Evolutionary conservation across 805 yeast genomes (phyloP).

Genomic region (Tetrapisispora nanseiensis): DNA sequence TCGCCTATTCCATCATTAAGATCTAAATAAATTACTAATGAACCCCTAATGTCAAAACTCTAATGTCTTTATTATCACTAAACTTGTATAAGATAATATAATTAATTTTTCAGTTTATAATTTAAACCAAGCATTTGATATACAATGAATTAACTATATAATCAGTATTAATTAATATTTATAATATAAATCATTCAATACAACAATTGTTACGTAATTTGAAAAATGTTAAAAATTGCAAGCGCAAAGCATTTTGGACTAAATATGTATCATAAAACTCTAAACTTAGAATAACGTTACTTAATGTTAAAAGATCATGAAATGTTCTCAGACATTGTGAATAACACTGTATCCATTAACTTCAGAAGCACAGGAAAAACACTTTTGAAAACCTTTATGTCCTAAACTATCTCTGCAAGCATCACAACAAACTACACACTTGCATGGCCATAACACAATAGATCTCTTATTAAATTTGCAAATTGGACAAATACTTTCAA

Average conservation of each 20-base stretch:
- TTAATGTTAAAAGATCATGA: no score
- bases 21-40: not conserved
- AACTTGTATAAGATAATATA: not conserved
- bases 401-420: conserved; percentile 68
- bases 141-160: not conserved
- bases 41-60: conserved; percentile 3
- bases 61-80: not conserved
- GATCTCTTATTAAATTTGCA: conserved; percentile 69
- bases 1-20: conserved; percentile 92
- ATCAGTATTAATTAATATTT: not conserved
- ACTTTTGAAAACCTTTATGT: conserved; percentile 59
- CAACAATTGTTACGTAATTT: no score
- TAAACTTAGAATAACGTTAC: no score
- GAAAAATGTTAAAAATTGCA: no score
- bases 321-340: conserved; percentile 16
- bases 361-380: conserved; percentile 73
- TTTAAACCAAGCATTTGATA: not conserved
- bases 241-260: no score
- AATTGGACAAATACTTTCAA: conserved; percentile 55
- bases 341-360: conserved; percentile 47
- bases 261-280: no score
- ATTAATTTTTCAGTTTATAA: not conserved
- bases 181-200: no score
- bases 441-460: conserved; percentile 86
- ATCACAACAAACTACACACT: conserved; percentile 82